phyloP scores from a whole-genome alignment of 164 flowering plant genomes.

The Umbilicus rupestris region DNA sequence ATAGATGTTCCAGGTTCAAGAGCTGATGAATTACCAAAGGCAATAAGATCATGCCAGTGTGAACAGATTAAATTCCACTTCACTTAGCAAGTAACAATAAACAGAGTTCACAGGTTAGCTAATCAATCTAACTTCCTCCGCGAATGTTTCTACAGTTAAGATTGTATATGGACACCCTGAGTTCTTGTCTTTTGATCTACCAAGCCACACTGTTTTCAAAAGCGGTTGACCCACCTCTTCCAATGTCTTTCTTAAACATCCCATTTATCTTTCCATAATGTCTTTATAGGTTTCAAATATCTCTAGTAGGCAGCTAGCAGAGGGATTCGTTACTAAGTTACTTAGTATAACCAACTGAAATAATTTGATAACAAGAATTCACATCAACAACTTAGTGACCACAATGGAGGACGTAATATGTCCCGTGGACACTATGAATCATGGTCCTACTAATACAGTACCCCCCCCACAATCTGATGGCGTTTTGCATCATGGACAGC shows the following conservation, averaged over 20 bases:
- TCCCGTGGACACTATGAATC: neutral
- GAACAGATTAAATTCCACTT: too few species aligned
- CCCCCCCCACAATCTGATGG: neutral
- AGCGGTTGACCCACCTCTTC: neutral
- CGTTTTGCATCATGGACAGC: neutral
- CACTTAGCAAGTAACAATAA: too few species aligned
- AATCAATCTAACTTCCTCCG: neutral
- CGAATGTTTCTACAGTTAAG: too few species aligned
- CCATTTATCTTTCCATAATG: neutral
- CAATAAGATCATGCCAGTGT: neutral
- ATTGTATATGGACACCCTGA: too few species aligned
- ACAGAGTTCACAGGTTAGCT: neutral
- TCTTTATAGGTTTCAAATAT: neutral
- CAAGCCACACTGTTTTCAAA: neutral
- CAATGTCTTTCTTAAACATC: neutral
- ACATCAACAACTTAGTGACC: neutral
- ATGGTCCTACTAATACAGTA: neutral
- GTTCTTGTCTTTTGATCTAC: neutral
- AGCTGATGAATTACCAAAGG: neutral
- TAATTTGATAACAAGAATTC: neutral
- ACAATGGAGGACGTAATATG: too few species aligned
- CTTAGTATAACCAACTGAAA: neutral
- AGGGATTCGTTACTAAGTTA: neutral
- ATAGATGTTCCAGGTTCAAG: too few species aligned
- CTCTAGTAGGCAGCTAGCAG: neutral